Conservation (phyloP, 2,329 filamentous ascomycete genomes). For the Chrysosporium keratinophilum region DNA sequence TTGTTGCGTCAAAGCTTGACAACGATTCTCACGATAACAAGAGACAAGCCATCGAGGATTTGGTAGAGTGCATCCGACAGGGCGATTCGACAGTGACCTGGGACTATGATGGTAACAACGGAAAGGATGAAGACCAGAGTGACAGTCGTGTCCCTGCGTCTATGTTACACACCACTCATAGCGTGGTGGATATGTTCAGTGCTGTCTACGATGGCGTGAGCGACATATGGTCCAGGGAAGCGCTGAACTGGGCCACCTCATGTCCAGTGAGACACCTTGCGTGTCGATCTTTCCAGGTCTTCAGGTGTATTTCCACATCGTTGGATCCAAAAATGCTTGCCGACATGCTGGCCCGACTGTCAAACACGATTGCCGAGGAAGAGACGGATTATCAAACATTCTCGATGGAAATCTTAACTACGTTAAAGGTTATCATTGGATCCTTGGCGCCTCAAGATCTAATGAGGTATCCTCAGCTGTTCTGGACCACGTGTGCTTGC, state of each 20-base stretch:
- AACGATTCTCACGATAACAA: slow-evolving; percentile 57
- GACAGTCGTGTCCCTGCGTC: slow-evolving; percentile 72
- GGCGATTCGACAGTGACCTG: slow-evolving; percentile 80
- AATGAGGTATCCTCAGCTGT: slow-evolving; percentile 83
- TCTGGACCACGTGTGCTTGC: slow-evolving; percentile 96
- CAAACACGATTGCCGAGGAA: slow-evolving; percentile 93
- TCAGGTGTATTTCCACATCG: slow-evolving; percentile 82
- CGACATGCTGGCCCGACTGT: slow-evolving; percentile 89
- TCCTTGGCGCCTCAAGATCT: slow-evolving; percentile 72
- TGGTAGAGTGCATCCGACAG: slow-evolving; percentile 76
- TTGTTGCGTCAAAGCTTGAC: slow-evolving; percentile 70
- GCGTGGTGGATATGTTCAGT: slow-evolving; percentile 77
- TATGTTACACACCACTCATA: slow-evolving; percentile 73
- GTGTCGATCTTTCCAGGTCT: slow-evolving; percentile 94
- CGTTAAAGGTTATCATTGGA: slow-evolving; percentile 78
- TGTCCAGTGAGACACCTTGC: slow-evolving; percentile 91
- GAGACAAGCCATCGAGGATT: slow-evolving; percentile 69
- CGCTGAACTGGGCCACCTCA: slow-evolving; percentile 89
- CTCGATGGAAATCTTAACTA: slow-evolving; percentile 94
- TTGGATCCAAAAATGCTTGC: slow-evolving; percentile 89
- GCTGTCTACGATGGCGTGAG: slow-evolving; percentile 75
- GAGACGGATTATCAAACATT: slow-evolving; percentile 92
- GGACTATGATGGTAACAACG: slow-evolving; percentile 88
- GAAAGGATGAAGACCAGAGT: slow-evolving; percentile 59
- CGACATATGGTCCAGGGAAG: slow-evolving; percentile 81